These are phyloP conservation scores for Talaromyces amestolkiae DNA, from an alignment of 2,329 filamentous ascomycete genomes.

Conservation along the genomic window DNA sequence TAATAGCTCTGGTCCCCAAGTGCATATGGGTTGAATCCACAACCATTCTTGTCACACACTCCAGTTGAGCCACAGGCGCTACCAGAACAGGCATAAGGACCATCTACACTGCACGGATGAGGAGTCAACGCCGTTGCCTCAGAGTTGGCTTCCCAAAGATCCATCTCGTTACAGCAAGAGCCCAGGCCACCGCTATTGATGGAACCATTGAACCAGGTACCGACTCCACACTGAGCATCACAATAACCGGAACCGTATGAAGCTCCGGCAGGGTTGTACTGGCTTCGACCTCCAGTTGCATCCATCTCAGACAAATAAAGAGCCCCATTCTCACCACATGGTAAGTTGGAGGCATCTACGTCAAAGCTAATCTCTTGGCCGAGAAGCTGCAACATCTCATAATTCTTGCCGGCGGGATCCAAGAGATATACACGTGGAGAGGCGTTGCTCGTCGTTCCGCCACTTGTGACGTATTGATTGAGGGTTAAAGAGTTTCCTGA, in stretches of 20 bases:
- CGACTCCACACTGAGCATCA: conserved; percentile 52
- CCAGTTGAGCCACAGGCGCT: conserved; percentile 58
- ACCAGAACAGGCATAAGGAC: conserved; percentile 43
- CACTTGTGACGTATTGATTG: conserved; percentile 43
- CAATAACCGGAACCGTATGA: conserved; percentile 64
- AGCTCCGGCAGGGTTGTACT: conserved; percentile 50
- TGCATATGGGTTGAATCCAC: conserved; percentile 68
- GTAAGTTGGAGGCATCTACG: conserved; percentile 65
- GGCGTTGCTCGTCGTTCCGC: conserved; percentile 35
- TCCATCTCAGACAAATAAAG: conserved; percentile 58
- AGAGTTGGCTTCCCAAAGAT: conserved; percentile 68
- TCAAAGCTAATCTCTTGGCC: conserved; percentile 71
- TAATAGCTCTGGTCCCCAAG: conserved; percentile 64
- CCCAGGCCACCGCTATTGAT: conserved; percentile 47
- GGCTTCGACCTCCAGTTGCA: conserved; percentile 56
- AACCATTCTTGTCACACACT: conserved; percentile 66
- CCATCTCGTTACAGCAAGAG: conserved; percentile 67
- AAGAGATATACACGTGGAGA: conserved; percentile 63
- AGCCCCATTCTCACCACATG: conserved; percentile 70
- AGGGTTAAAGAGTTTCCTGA: conserved; percentile 50
- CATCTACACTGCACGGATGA: conserved; percentile 53
- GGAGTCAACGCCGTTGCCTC: conserved; percentile 64
- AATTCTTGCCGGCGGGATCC: conserved; percentile 55
- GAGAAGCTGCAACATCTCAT: conserved; percentile 64
- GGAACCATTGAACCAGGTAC: background rate